These are phyloP conservation scores for Salvia hispanica DNA, from an alignment of 257 asterid species.

Conservation along the genomic window DNA sequence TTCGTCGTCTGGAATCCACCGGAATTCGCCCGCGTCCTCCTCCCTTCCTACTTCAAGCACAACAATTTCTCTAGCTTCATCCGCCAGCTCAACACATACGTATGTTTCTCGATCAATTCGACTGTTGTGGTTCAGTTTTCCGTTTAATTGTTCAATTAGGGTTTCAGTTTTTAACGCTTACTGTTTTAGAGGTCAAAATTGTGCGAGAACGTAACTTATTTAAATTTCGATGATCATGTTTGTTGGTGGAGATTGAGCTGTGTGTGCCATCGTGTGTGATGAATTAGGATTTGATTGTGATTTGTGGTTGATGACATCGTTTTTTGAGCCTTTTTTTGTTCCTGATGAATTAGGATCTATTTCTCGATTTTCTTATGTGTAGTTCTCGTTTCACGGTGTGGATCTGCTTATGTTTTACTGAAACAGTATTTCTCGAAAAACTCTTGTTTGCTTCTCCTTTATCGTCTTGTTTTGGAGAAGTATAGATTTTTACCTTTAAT, in stretches of 20 bases:
- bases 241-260: conserved; percentile 10
- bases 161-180: conserved; percentile 17
- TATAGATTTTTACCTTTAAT: background rate
- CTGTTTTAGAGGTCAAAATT: conserved; percentile 2
- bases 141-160: conserved; percentile 19
- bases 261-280: conserved; percentile 10
- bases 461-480: background rate
- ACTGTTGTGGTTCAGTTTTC: background rate
- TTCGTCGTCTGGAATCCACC: conserved; percentile 95
- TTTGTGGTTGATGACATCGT: background rate
- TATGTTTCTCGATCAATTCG: conserved; percentile 36
- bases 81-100: conserved; percentile 96
- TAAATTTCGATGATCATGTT: background rate
- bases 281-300: background rate
- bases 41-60: conserved; percentile 85
- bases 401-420: too few relatives aligned
- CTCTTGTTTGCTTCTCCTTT: background rate
- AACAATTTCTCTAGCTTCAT: conserved; percentile 91
- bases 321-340: background rate
- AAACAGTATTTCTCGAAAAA: too few relatives aligned
- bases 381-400: background rate
- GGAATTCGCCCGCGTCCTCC: conserved; percentile 76
- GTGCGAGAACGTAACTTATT: background rate
- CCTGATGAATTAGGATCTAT: background rate
- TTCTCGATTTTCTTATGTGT: background rate